Percentiles rank a stretch among this genome's conserved stretches.
Conservation (phyloP, 352 stramenopile species). For the Phytophthora melonis region DNA sequence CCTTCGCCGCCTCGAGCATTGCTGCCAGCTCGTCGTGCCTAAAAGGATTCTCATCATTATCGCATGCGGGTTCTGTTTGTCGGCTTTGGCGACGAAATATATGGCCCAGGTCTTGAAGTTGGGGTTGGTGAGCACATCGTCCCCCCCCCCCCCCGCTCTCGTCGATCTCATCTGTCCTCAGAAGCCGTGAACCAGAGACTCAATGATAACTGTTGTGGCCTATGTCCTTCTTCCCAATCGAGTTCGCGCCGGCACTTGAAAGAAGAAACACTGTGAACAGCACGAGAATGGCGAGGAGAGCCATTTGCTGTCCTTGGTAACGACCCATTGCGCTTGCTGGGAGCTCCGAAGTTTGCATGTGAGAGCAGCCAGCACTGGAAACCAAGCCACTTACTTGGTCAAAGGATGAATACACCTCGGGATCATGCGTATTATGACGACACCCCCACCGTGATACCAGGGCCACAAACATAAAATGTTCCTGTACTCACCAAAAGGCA, state of each 20-base stretch:
- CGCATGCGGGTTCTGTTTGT: neutral
- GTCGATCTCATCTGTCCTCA: neutral
- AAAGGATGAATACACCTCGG: neutral
- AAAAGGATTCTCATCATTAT: neutral
- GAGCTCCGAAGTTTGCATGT: neutral
- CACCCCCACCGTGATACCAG: neutral
- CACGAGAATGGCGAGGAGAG: neutral
- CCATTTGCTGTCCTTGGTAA: neutral
- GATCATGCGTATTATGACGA: neutral
- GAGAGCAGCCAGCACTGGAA: neutral
- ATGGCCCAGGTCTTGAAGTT: neutral
- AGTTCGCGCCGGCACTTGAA: neutral
- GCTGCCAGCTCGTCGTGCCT: neutral
- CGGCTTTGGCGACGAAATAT: neutral
- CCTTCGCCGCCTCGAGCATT: neutral
- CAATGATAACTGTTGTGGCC: too few species aligned
- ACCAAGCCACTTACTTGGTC: neutral
- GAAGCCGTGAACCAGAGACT: neutral
- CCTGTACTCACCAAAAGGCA: too few species aligned
- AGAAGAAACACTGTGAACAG: neutral
- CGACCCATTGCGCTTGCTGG: neutral
- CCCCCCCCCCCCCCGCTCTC: too few species aligned
- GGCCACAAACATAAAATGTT: too few species aligned
- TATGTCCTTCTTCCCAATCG: neutral
- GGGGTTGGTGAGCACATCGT: neutral